Conservation (phyloP, 2,329 filamentous ascomycete genomes). For the Scedosporium dehoogii region DNA sequence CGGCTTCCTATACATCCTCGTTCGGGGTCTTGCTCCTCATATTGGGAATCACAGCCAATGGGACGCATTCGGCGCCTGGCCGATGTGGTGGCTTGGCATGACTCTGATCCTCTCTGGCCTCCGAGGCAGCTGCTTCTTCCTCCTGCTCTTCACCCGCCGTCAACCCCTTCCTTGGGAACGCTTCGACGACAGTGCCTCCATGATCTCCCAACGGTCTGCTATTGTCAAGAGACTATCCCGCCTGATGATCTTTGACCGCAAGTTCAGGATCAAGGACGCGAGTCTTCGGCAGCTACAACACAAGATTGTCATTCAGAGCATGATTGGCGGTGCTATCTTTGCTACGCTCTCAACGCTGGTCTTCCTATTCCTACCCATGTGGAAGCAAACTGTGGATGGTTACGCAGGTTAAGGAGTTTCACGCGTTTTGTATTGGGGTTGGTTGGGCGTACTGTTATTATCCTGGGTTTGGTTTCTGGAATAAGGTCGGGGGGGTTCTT, state of each 20-base stretch:
- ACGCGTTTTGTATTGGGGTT: no score
- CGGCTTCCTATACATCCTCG: conserved; percentile 29
- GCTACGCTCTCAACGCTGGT: conserved; percentile 24
- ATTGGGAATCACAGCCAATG: conserved; percentile 28
- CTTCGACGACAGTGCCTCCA: conserved; percentile 27
- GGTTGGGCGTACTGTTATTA: no score
- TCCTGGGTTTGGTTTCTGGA: no score
- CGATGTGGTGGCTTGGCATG: conserved; percentile 34
- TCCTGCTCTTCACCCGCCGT: conserved; percentile 33
- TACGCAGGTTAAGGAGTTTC: no score
- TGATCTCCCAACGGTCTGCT: conserved; percentile 14
- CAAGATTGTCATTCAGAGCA: conserved; percentile 32
- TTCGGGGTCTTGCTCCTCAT: conserved; percentile 27
- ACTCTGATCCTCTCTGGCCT: conserved; percentile 32
- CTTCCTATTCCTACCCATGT: conserved; percentile 34
- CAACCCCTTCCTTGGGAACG: conserved; percentile 38
- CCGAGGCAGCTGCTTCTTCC: conserved; percentile 36
- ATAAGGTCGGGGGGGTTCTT: background rate
- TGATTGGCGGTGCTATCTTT: conserved; percentile 26
- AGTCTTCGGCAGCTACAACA: conserved; percentile 31
- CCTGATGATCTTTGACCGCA: conserved; percentile 37
- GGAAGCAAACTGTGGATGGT: conserved; percentile 22
- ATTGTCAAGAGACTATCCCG: conserved; percentile 22
- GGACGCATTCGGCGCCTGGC: conserved; percentile 32
- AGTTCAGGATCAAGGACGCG: conserved; percentile 32